Percentiles rank a stretch among this genome's conserved stretches.
These are phyloP conservation scores for Mytilinidion resinicola DNA, from an alignment of 495 filamentous ascomycete genomes.

Conservation along the genomic window DNA sequence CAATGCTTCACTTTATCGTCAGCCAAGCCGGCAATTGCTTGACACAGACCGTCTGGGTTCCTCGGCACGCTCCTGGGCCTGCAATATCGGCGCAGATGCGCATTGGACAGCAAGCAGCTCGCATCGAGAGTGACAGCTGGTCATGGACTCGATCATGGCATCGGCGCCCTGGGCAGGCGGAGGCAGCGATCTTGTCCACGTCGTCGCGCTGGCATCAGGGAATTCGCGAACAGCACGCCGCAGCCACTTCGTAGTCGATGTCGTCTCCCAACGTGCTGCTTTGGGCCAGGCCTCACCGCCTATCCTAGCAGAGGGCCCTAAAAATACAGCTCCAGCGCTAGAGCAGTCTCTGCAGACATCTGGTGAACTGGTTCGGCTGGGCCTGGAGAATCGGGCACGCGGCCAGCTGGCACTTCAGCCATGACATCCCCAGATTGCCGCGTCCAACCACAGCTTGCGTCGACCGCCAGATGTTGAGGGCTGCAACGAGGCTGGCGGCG, in stretches of 20 bases:
- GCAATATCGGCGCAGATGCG: too few species aligned
- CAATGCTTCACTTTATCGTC: slow-evolving; percentile 1
- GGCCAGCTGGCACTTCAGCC: slow-evolving; percentile 16
- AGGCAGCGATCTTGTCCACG: too few species aligned
- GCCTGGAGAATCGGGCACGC: slow-evolving; percentile 5
- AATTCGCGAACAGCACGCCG: too few species aligned
- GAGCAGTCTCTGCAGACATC: background rate
- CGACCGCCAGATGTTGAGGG: slow-evolving; percentile 21
- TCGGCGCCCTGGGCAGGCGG: too few species aligned
- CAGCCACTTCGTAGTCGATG: too few species aligned
- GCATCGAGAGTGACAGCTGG: too few species aligned
- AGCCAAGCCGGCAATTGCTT: slow-evolving; percentile 20
- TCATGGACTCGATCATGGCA: too few species aligned
- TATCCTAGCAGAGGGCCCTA: slow-evolving; percentile 19
- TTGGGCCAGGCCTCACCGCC: slow-evolving; percentile 25
- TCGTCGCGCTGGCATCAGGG: too few species aligned
- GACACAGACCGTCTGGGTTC: slow-evolving; percentile 1
- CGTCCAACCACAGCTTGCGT: slow-evolving; percentile 7
- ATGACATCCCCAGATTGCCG: slow-evolving; percentile 19
- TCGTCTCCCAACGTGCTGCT: background rate
- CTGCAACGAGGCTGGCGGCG: too few species aligned
- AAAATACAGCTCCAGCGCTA: slow-evolving; percentile 23
- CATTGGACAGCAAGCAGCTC: too few species aligned
- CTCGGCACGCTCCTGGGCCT: slow-evolving; percentile 8
- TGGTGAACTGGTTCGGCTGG: slow-evolving; percentile 29